Conservation (phyloP, 192 early-diverging fungal genomes). For the Spizellomyces sp. region DNA sequence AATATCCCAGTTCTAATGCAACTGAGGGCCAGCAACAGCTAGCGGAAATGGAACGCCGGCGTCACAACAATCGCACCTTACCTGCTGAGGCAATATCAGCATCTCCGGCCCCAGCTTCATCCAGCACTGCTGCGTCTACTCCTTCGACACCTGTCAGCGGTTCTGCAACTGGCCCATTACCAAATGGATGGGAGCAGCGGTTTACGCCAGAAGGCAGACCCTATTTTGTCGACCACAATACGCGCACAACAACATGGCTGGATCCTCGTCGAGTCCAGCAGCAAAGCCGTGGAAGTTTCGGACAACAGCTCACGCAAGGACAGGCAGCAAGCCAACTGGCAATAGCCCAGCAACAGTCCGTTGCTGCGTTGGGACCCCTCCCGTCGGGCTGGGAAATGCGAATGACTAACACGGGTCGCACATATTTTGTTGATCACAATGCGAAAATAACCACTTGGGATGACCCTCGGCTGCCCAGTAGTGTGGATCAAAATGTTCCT, state of each 20-base stretch:
- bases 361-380: slow-evolving; percentile 80
- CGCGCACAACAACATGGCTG: slow-evolving; percentile 96
- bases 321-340: slow-evolving; percentile 54
- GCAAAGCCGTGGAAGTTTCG: slow-evolving; percentile 52
- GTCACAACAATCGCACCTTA: slow-evolving; percentile 80
- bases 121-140: slow-evolving; percentile 27
- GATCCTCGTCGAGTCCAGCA: slow-evolving; percentile 65
- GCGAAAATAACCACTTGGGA: slow-evolving; percentile 99
- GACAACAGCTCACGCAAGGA: slow-evolving; percentile 55
- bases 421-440: slow-evolving; percentile 99
- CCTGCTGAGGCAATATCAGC: slow-evolving; percentile 58
- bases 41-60: slow-evolving; percentile 74
- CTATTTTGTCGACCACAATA: slow-evolving; percentile 99
- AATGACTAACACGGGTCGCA: slow-evolving; percentile 87
- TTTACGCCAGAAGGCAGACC: slow-evolving; percentile 72
- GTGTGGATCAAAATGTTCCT: slow-evolving; percentile 79
- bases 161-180: slow-evolving; percentile 67
- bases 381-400: slow-evolving; percentile 99
- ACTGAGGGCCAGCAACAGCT: slow-evolving; percentile 34
- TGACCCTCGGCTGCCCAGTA: slow-evolving; percentile 64
- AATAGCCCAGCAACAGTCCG: slow-evolving; percentile 69
- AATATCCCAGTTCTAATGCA: background rate
- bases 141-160: slow-evolving; percentile 28
- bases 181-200: slow-evolving; percentile 61
- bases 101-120: slow-evolving; percentile 17